These are phyloP conservation scores for Rhamnella rubrinervis DNA, from an alignment of 331 rosid genomes.

Conservation along the genomic window DNA sequence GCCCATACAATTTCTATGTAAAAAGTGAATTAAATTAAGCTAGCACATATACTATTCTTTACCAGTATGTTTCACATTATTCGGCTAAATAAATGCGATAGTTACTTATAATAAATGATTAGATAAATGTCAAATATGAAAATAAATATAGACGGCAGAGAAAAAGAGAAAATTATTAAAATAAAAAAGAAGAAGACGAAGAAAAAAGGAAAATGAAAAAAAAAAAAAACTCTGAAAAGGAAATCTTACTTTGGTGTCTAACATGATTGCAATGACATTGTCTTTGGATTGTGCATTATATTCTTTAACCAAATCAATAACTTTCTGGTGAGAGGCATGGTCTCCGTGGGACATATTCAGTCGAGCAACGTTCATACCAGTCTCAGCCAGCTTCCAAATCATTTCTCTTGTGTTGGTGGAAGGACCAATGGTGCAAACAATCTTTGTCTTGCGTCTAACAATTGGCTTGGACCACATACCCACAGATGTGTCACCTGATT, in stretches of 20 bases:
- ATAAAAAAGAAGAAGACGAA: no score
- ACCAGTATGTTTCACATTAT: not conserved
- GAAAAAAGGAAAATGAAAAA: no score
- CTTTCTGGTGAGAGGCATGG: conserved; percentile 93
- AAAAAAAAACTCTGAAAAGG: not conserved
- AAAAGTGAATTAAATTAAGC: not conserved
- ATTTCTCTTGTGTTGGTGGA: conserved; percentile 88
- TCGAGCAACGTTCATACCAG: conserved; percentile 97
- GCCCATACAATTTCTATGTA: not conserved
- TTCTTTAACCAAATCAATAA: conserved; percentile 91
- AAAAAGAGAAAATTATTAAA: no score
- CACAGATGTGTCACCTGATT: conserved; percentile 51
- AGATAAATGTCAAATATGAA: not conserved
- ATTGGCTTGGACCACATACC: conserved; percentile 84
- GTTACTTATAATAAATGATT: not conserved
- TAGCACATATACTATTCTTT: not conserved
- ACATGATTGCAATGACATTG: conserved; percentile 89
- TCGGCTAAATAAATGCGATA: not conserved
- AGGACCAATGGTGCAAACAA: conserved; percentile 97
- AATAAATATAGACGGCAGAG: not conserved
- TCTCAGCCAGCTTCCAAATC: conserved; percentile 98
- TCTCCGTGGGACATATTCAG: conserved; percentile 98
- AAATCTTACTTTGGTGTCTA: conserved; percentile 79
- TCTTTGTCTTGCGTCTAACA: conserved; percentile 88
- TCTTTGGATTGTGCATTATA: conserved; percentile 76